phyloP scores from a whole-genome alignment of 164 flowering plant species.

The Malania oleifera region DNA sequence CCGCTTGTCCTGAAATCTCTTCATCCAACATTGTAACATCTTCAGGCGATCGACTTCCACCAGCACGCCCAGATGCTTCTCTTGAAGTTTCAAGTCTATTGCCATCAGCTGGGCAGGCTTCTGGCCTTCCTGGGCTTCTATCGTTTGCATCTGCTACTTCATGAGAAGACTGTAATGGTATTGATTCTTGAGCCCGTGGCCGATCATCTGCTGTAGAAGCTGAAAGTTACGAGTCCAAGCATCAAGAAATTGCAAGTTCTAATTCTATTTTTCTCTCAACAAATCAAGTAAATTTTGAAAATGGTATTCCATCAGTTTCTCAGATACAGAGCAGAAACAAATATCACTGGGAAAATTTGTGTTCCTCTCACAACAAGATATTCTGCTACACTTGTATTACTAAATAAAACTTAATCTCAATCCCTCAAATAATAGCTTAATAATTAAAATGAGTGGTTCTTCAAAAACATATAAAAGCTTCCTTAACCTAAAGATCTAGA shows the following conservation, averaged over 20 bases:
- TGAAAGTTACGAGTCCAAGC: not conserved
- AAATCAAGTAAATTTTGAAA: too few species aligned
- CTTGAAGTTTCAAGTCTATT: conserved; percentile 18
- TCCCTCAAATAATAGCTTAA: too few species aligned
- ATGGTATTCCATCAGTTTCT: too few species aligned
- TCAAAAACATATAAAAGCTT: too few species aligned
- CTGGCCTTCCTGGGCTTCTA: conserved; percentile 20
- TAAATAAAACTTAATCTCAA: too few species aligned
- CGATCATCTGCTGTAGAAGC: conserved; percentile 41
- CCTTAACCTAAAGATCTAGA: too few species aligned
- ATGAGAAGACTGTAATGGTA: conserved; percentile 23
- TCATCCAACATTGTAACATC: conserved; percentile 44
- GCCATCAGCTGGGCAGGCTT: conserved; percentile 20
- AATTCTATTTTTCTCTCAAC: too few species aligned
- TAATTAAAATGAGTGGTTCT: too few species aligned
- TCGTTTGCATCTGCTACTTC: conserved; percentile 37
- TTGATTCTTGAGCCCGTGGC: conserved; percentile 23
- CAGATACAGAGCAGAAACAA: not conserved
- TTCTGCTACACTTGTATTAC: too few species aligned
- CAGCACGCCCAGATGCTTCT: conserved; percentile 17
- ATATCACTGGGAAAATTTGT: not conserved
- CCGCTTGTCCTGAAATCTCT: conserved; percentile 42
- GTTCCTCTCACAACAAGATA: too few species aligned
- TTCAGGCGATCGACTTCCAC: conserved; percentile 19
- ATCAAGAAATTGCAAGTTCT: not conserved